Evolutionary conservation across 176 grass and related monocot species (phyloP), one percentile per base, ranked within the genome.

Genomic region (Carex littledalei): DNA sequence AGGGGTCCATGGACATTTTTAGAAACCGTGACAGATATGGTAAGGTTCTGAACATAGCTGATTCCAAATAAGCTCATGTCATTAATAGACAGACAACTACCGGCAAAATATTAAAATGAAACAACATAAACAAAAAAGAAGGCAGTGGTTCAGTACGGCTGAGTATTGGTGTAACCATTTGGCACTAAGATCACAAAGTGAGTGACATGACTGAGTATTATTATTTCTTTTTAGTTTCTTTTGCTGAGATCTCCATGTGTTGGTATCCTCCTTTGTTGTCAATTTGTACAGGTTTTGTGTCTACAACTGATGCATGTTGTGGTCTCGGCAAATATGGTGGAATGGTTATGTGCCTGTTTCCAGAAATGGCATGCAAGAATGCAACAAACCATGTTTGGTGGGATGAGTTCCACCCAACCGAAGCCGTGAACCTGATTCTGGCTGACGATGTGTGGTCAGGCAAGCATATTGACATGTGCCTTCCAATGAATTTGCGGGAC

Each of bases 341-440:
- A 39, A 69, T 93, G 60, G 70, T 96, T 86, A 91, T 96, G 86
- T 96, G 94, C 8, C 57, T 93, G 87, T 86, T 96, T 82, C 94
- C 94, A 80, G 89, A 93, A 79, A 96, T 96, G 94, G 93, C 91
- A 2, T 96, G 94, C 84, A 87, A 60, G 0, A 76, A 96, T 39
- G 94, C 94, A n/a, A 91, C 94, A 35, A 96, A 67, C 49, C 91
- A 93, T 83, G 91, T 96, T 3, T 96, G 91, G 94, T 93, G 91
- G 91, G 93, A 95, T 39, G 89, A 95, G 71, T 95, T 91, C 89
- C 93, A 95, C 87, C 93, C 93, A 6, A 95, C 93, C 3, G 93
- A 95, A 7, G 83, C 80, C n/a, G 93, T 92, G 47, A 95, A 93
- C 76, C 80, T 12, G 67, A 95, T 95, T 71, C 83, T 95, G 31